phyloP scores from a whole-genome alignment of 106 monocot genomes.

The Gastrodia elata region DNA sequence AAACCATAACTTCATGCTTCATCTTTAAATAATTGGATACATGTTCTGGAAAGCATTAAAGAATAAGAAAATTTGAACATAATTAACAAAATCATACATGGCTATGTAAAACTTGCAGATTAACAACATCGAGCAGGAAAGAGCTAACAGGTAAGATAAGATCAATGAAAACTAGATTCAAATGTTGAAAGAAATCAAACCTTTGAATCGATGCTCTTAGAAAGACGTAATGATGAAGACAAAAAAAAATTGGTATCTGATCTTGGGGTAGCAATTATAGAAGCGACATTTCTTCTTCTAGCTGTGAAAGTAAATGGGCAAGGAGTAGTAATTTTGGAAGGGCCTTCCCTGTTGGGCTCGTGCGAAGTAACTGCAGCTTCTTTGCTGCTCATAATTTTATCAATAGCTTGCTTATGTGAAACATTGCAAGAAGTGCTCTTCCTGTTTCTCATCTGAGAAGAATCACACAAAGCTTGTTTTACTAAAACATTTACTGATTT shows the following conservation, averaged over 20 bases:
- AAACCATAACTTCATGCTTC: neutral
- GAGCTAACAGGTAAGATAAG: slow-evolving; percentile 9
- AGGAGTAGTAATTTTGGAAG: slow-evolving; percentile 26
- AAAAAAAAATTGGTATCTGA: slow-evolving; percentile 8
- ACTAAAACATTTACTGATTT: slow-evolving; percentile 10
- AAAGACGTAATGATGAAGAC: slow-evolving; percentile 9
- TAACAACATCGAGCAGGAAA: slow-evolving; percentile 1
- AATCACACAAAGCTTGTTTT: slow-evolving; percentile 14
- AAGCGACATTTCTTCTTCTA: slow-evolving; percentile 22
- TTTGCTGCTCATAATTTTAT: slow-evolving; percentile 21
- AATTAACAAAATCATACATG: neutral
- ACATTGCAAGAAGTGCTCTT: slow-evolving; percentile 6
- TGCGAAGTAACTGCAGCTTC: slow-evolving; percentile 16
- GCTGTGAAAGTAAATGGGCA: slow-evolving; percentile 37
- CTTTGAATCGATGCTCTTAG: slow-evolving; percentile 3
- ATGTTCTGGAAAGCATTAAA: neutral
- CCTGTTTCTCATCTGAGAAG: slow-evolving; percentile 10
- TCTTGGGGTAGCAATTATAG: slow-evolving; percentile 12
- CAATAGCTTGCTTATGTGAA: slow-evolving; percentile 12
- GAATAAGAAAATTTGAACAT: neutral
- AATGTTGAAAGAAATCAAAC: neutral
- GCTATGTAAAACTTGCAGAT: neutral
- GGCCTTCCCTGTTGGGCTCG: slow-evolving; percentile 16
- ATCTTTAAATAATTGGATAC: neutral
- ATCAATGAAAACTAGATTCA: slow-evolving; percentile 6